A percentile compares a stretch with the other conserved stretches of the same genome.
These are phyloP conservation scores for Hypoxylon sp. DNA, from an alignment of 2,329 filamentous ascomycete species.

Conservation along the genomic window DNA sequence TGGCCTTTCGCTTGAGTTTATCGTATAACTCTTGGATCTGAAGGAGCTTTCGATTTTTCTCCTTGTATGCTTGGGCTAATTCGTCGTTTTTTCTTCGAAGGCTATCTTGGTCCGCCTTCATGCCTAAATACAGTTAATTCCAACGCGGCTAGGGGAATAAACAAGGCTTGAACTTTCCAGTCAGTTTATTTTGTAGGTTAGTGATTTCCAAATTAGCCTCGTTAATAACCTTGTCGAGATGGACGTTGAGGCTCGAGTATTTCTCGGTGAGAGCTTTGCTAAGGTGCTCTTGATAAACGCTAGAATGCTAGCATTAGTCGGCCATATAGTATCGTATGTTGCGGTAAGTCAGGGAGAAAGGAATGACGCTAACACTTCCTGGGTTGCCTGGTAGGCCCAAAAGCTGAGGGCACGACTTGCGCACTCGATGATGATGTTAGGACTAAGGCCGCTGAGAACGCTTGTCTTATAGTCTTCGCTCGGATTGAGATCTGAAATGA, in stretches of 20 bases:
- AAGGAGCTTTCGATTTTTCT: slow-evolving; percentile 78
- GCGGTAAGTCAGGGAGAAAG: not conserved
- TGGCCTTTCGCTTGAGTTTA: slow-evolving; percentile 69
- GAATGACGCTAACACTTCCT: slow-evolving; percentile 77
- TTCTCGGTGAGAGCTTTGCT: slow-evolving; percentile 81
- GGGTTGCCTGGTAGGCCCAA: slow-evolving; percentile 87
- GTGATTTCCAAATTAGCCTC: slow-evolving; percentile 83
- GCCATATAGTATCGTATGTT: slow-evolving; percentile 10
- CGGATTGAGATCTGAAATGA: slow-evolving; percentile 79
- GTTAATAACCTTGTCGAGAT: slow-evolving; percentile 80
- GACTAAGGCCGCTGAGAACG: slow-evolving; percentile 85
- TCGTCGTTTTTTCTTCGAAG: slow-evolving; percentile 81
- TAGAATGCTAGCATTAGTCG: slow-evolving; percentile 53
- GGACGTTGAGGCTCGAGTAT: slow-evolving; percentile 73
- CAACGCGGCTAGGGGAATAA: slow-evolving; percentile 21
- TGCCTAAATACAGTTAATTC: slow-evolving; percentile 55
- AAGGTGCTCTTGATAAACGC: slow-evolving; percentile 83
- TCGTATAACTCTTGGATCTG: slow-evolving; percentile 78
- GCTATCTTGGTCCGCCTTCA: slow-evolving; percentile 73
- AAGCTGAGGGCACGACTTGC: slow-evolving; percentile 84
- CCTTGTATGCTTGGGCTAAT: slow-evolving; percentile 74
- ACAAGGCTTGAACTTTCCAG: slow-evolving; percentile 62
- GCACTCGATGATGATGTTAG: slow-evolving; percentile 88
- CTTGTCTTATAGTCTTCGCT: slow-evolving; percentile 93
- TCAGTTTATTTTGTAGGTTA: slow-evolving; percentile 74